These are phyloP conservation scores for Neurospora sp. DNA, from an alignment of 495 filamentous ascomycete genomes.

Conservation along the genomic window DNA sequence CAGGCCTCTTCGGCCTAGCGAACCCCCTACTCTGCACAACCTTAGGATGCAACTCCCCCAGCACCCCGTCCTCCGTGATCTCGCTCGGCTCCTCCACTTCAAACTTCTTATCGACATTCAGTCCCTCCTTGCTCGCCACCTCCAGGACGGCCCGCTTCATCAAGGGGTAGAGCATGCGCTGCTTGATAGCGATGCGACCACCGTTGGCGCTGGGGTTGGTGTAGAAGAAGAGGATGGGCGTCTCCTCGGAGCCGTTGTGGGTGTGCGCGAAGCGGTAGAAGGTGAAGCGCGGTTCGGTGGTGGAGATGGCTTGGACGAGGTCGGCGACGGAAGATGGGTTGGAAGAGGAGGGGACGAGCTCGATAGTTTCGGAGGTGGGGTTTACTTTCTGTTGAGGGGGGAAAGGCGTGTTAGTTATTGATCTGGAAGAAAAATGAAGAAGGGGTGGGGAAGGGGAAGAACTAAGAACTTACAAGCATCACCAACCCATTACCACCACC, in stretches of 20 bases:
- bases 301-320: conserved; percentile 57
- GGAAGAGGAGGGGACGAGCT: conserved; percentile 49
- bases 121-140: conserved; percentile 56
- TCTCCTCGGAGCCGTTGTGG: conserved; percentile 43
- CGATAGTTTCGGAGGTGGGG: conserved; percentile 65
- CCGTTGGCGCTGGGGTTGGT: conserved; percentile 68
- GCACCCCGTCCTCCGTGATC: conserved; percentile 58
- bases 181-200: conserved; percentile 60
- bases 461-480: conserved; percentile 56
- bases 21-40: conserved; percentile 64
- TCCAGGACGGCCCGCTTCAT: conserved; percentile 62
- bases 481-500: conserved; percentile 52
- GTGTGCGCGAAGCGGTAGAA: conserved; percentile 66
- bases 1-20: conserved; percentile 82
- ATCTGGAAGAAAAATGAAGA: background rate
- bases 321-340: conserved; percentile 28
- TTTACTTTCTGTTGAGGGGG: conserved; percentile 52
- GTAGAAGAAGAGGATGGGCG: conserved; percentile 82
- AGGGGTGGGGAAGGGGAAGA: background rate
- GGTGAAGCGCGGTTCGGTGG: conserved; percentile 76
- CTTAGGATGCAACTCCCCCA: conserved; percentile 68
- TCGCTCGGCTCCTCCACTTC: conserved; percentile 58
- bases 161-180: conserved; percentile 89
- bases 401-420: background rate
- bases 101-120: conserved; percentile 67